Conservation (phyloP, 2,329 filamentous ascomycete genomes). For the Ophiobolus disseminans region DNA sequence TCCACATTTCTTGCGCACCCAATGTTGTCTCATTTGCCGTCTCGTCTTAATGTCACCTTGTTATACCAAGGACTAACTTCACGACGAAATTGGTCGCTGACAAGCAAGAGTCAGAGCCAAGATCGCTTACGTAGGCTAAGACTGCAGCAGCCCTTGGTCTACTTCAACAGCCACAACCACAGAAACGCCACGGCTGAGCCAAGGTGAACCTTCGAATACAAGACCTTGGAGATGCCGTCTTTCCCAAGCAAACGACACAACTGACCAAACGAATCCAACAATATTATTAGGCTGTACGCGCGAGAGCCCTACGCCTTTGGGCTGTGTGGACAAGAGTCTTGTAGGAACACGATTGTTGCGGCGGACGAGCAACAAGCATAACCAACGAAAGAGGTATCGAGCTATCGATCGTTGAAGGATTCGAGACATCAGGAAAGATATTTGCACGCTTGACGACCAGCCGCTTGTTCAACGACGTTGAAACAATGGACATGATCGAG, state of each 20-base stretch:
- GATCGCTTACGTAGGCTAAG: slow-evolving; percentile 8
- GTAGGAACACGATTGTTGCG: too few species aligned
- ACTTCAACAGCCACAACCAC: background rate
- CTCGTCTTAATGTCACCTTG: background rate
- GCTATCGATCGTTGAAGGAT: too few species aligned
- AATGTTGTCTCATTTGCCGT: too few species aligned
- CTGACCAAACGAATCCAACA: background rate
- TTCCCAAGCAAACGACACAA: slow-evolving; percentile 3
- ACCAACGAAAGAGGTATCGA: too few species aligned
- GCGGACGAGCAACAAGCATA: too few species aligned
- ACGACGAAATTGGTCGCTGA: background rate
- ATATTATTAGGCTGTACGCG: background rate
- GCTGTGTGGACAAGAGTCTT: too few species aligned
- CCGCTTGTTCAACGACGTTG: too few species aligned
- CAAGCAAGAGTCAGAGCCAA: background rate
- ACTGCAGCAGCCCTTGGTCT: slow-evolving; percentile 2
- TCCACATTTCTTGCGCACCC: too few species aligned
- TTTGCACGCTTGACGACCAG: too few species aligned
- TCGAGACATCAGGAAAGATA: too few species aligned
- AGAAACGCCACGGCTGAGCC: slow-evolving; percentile 1
- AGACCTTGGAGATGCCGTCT: slow-evolving; percentile 6
- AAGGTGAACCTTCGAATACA: slow-evolving; percentile 2
- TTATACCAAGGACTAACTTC: background rate
- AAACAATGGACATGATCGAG: too few species aligned
- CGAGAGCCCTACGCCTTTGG: background rate